Percentiles rank a stretch among this genome's conserved stretches.
Conservation (phyloP, 2,329 filamentous ascomycete species). For the Colletotrichum graminicola region DNA sequence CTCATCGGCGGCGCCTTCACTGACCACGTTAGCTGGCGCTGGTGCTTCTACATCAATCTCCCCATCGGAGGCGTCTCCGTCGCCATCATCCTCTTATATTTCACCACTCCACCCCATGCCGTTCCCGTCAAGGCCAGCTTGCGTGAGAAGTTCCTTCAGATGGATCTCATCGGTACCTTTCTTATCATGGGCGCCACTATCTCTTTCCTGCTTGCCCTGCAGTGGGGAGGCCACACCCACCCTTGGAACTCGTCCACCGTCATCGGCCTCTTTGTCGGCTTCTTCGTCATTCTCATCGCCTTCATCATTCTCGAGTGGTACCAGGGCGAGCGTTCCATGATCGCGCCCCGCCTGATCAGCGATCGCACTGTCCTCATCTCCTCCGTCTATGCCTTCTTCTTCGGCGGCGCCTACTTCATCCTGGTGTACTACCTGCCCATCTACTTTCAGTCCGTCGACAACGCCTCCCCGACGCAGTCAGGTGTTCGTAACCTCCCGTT, state of each 20-base stretch:
- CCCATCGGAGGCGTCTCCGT: conserved; percentile 53
- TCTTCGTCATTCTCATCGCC: conserved; percentile 49
- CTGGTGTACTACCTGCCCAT: conserved; percentile 62
- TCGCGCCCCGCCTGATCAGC: conserved; percentile 55
- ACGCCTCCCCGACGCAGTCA: conserved; percentile 53
- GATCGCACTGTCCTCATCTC: conserved; percentile 54
- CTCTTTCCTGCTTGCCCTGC: conserved; percentile 59
- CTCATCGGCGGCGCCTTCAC: conserved; percentile 55
- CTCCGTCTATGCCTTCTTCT: conserved; percentile 57
- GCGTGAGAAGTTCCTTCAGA: conserved; percentile 60
- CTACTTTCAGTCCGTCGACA: conserved; percentile 59
- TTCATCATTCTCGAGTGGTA: conserved; percentile 56
- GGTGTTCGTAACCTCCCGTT: conserved; percentile 61
- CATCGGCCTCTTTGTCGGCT: conserved; percentile 59
- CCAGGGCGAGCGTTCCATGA: conserved; percentile 60
- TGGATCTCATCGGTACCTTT: conserved; percentile 60
- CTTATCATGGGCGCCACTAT: conserved; percentile 60
- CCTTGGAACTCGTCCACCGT: conserved; percentile 57
- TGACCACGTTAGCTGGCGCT: conserved; percentile 53
- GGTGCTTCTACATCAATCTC: conserved; percentile 56
- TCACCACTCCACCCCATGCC: conserved; percentile 56
- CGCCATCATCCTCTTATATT: conserved; percentile 55
- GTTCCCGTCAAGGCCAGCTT: conserved; percentile 53
- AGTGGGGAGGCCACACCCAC: conserved; percentile 61
- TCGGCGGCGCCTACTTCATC: conserved; percentile 58